Percentiles rank a stretch among this genome's conserved stretches.
These are phyloP conservation scores for Pseudogymnoascus pannorum DNA, from an alignment of 2,329 filamentous ascomycete genomes.

Conservation along the genomic window DNA sequence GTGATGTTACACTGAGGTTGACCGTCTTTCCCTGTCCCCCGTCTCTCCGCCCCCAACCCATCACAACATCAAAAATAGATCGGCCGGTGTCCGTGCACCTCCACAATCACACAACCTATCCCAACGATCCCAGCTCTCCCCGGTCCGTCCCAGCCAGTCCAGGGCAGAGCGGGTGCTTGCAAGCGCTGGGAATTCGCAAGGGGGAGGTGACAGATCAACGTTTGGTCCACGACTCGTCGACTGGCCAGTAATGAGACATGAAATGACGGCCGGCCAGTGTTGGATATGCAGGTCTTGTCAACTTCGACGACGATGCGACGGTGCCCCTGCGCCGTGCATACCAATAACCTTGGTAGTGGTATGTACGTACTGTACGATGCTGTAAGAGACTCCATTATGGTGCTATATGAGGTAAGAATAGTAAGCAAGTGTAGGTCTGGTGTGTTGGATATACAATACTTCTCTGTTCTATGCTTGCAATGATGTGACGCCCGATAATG, in stretches of 20 bases:
- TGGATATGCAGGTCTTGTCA: conserved; percentile 4
- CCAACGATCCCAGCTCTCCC: neutral
- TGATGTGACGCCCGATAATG: conserved; percentile 3
- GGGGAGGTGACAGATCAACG: conserved; percentile 7
- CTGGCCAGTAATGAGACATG: neutral
- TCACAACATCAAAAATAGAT: neutral
- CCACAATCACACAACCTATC: neutral
- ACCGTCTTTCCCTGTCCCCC: neutral
- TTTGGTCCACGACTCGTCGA: neutral
- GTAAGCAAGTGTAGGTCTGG: neutral
- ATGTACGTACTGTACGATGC: neutral
- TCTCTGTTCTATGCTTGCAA: neutral
- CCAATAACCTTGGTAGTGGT: neutral
- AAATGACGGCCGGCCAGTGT: neutral
- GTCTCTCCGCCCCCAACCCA: neutral
- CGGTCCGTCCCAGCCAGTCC: neutral
- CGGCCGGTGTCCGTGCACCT: neutral
- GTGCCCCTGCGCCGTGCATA: conserved; percentile 1
- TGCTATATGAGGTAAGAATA: neutral
- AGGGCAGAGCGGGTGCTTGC: neutral
- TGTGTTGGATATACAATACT: neutral
- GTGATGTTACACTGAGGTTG: conserved; percentile 4
- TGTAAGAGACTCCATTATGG: neutral
- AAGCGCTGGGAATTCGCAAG: conserved; percentile 1
- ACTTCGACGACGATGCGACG: neutral